phyloP scores from a whole-genome alignment of 2,329 filamentous ascomycete genomes.

The Nannizziopsis barbatae region DNA sequence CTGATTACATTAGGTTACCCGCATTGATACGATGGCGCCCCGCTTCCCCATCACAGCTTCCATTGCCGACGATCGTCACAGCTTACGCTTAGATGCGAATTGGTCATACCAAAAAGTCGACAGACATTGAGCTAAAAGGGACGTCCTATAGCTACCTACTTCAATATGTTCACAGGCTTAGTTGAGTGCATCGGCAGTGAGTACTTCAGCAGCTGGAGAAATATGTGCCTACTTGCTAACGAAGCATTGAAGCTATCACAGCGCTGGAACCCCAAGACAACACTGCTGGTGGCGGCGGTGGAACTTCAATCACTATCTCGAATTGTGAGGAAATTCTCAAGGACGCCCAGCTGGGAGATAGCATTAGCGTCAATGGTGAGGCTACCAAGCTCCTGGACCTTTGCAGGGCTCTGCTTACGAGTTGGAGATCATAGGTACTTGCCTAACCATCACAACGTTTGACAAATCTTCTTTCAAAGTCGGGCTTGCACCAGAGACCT shows the following conservation, averaged over 20 bases:
- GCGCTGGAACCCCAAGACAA: constrained; percentile 68
- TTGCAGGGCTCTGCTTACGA: neutral
- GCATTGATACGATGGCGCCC: neutral
- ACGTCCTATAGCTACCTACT: neutral
- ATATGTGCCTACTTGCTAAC: constrained; percentile 9
- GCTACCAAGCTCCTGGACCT: neutral
- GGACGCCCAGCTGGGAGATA: constrained; percentile 81
- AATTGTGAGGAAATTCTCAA: constrained; percentile 63
- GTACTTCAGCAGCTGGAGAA: constrained; percentile 24
- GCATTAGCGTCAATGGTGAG: constrained; percentile 79
- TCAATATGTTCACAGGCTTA: constrained; percentile 86
- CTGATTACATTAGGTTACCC: too few relatives aligned
- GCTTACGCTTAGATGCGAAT: too few relatives aligned
- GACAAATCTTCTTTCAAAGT: constrained; percentile 62
- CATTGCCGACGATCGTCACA: too few relatives aligned
- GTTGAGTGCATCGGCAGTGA: constrained; percentile 86
- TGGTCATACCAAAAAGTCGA: neutral
- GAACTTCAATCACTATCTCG: constrained; percentile 80
- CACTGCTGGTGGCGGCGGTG: constrained; percentile 58
- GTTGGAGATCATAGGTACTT: constrained; percentile 49
- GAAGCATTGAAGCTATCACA: constrained; percentile 52
- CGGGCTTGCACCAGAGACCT: constrained; percentile 87
- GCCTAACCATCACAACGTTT: constrained; percentile 79
- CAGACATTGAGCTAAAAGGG: neutral
- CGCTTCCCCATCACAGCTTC: neutral